phyloP scores from a whole-genome alignment of 2,329 filamentous ascomycete species.

The Fusarium pseudoanthophilum region DNA sequence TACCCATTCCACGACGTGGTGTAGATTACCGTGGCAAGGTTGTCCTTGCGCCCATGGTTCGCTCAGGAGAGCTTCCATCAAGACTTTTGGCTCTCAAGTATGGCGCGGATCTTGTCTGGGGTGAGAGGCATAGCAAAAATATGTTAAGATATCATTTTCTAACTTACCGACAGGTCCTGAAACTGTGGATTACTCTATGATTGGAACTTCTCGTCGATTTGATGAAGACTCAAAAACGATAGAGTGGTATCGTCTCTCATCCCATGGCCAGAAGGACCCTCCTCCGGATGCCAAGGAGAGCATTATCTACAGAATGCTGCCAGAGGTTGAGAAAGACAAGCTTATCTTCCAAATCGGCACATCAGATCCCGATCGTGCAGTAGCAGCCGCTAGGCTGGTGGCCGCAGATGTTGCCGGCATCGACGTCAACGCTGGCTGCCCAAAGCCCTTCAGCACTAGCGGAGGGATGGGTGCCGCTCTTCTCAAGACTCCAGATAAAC shows the following conservation, averaged over 20 bases:
- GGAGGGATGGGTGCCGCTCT: constrained; percentile 97
- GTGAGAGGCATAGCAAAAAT: constrained; percentile 55
- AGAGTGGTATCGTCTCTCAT: constrained; percentile 83
- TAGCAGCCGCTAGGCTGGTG: constrained; percentile 84
- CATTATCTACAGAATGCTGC: constrained; percentile 86
- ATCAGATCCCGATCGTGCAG: constrained; percentile 81
- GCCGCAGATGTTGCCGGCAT: constrained; percentile 91
- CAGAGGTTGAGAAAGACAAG: constrained; percentile 76
- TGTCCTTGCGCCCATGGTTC: constrained; percentile 97
- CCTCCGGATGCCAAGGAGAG: constrained; percentile 67
- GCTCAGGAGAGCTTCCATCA: constrained; percentile 94
- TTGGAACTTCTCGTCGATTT: constrained; percentile 81
- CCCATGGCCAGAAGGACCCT: constrained; percentile 72
- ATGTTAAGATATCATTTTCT: neutral
- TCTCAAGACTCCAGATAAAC: constrained; percentile 82
- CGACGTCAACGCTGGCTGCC: constrained; percentile 97
- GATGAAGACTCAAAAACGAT: constrained; percentile 82
- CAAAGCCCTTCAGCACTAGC: constrained; percentile 93
- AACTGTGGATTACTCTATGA: constrained; percentile 91
- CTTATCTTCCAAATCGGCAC: constrained; percentile 95
- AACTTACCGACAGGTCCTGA: constrained; percentile 74
- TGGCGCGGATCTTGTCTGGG: constrained; percentile 97
- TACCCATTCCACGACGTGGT: constrained; percentile 86
- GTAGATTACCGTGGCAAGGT: constrained; percentile 95
- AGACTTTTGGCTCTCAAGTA: constrained; percentile 91